A percentile compares a stretch with the other conserved stretches of the same genome.
phyloP scores from a whole-genome alignment of 495 filamentous ascomycete genomes.

The Penicillium subrubescens region DNA sequence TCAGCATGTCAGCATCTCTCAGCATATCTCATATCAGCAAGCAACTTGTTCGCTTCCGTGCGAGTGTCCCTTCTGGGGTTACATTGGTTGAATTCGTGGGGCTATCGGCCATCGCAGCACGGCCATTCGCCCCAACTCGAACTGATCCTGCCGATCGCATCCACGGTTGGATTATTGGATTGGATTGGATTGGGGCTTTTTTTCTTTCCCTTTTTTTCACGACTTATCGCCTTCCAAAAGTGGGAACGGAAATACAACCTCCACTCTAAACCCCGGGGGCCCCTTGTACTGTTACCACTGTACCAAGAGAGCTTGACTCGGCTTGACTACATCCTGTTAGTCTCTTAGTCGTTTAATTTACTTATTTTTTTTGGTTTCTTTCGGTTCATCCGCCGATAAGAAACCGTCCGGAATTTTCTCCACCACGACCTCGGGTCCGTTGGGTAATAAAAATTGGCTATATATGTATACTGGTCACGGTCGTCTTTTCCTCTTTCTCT shows the following conservation, averaged over 20 bases:
- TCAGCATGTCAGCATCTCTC: neutral
- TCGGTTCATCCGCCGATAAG: conserved; percentile 28
- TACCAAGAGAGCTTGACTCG: conserved; percentile 9
- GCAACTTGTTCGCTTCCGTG: conserved; percentile 21
- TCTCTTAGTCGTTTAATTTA: conserved; percentile 8
- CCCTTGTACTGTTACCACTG: neutral
- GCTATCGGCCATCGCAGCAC: neutral
- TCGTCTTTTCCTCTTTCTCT: conserved; percentile 6
- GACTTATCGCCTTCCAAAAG: conserved; percentile 9
- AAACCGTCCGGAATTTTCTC: conserved; percentile 10
- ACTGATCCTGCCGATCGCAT: conserved; percentile 26
- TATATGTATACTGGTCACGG: conserved; percentile 24
- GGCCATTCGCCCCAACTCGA: conserved; percentile 7
- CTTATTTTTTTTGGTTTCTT: conserved; percentile 12
- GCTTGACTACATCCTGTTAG: no score
- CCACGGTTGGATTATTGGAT: conserved; percentile 17
- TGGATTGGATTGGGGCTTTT: neutral
- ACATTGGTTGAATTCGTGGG: conserved; percentile 26
- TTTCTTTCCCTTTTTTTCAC: neutral
- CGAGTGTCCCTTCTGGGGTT: conserved; percentile 31
- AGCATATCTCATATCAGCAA: neutral
- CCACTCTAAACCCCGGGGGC: neutral
- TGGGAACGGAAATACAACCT: conserved; percentile 7
- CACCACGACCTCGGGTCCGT: conserved; percentile 20
- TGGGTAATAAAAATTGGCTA: conserved; percentile 23